A percentile compares a stretch with the other conserved stretches of the same genome.
Conservation (phyloP, 2,329 filamentous ascomycete genomes). For the Penicillium sp. region DNA sequence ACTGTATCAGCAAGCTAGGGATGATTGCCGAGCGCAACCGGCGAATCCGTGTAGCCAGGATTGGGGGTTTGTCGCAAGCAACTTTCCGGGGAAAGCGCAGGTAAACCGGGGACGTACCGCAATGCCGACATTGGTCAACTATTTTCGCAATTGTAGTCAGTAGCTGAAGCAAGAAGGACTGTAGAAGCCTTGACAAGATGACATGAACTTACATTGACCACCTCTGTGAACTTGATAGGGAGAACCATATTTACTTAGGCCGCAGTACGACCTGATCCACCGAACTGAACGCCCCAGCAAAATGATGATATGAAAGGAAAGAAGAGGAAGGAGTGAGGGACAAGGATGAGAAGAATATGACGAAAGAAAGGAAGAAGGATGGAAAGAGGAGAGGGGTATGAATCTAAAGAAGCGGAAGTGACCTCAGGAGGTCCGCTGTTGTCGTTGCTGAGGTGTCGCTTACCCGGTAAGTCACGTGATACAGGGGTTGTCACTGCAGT, state of each 20-base stretch:
- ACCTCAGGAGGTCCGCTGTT: slow-evolving; percentile 42
- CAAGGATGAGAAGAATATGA: background rate
- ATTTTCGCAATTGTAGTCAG: slow-evolving; percentile 27
- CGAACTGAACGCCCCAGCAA: slow-evolving; percentile 40
- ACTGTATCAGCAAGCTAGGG: slow-evolving; percentile 1
- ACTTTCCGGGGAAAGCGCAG: slow-evolving; percentile 12
- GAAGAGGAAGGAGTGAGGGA: slow-evolving; percentile 10
- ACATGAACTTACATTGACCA: slow-evolving; percentile 65
- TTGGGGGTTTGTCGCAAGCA: slow-evolving; percentile 14
- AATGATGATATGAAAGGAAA: slow-evolving; percentile 24
- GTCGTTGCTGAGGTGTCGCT: slow-evolving; percentile 44
- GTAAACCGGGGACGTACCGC: slow-evolving; percentile 47
- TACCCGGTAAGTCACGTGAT: slow-evolving; percentile 36
- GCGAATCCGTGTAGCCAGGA: slow-evolving; percentile 17
- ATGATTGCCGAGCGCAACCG: slow-evolving; percentile 11
- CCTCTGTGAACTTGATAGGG: slow-evolving; percentile 91
- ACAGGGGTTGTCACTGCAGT: slow-evolving; percentile 9
- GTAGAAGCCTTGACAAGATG: slow-evolving; percentile 36
- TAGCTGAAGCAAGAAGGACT: slow-evolving; percentile 32
- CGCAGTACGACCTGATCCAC: slow-evolving; percentile 45
- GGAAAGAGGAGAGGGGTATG: slow-evolving; percentile 17
- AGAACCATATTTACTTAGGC: slow-evolving; percentile 57
- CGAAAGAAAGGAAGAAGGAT: slow-evolving; percentile 3
- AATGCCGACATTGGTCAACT: slow-evolving; percentile 57
- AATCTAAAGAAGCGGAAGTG: slow-evolving; percentile 37